Conservation (phyloP, 2,329 filamentous ascomycete genomes). For the Taxawa tesnikishii region DNA sequence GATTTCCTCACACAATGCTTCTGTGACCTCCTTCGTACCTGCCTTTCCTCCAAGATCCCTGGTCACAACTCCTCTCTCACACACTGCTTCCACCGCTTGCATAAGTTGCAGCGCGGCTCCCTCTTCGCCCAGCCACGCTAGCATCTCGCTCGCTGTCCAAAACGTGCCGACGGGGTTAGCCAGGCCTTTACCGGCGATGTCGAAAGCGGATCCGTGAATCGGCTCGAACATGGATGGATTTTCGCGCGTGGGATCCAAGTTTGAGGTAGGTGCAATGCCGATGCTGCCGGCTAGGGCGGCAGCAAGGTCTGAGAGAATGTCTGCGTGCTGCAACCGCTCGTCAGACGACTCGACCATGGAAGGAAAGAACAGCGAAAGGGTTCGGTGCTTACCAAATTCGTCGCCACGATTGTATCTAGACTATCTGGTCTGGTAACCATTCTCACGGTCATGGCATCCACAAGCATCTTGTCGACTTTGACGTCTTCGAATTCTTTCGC, state of each 20-base stretch:
- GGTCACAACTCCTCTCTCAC: constrained; percentile 39
- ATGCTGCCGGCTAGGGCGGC: constrained; percentile 59
- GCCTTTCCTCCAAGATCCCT: constrained; percentile 40
- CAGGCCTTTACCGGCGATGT: constrained; percentile 44
- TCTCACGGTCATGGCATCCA: constrained; percentile 50
- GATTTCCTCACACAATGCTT: constrained; percentile 28
- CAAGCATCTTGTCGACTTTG: constrained; percentile 51
- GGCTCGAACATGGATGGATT: constrained; percentile 53
- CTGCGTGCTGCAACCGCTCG: constrained; percentile 37
- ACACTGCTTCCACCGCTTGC: constrained; percentile 41
- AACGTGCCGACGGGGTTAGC: constrained; percentile 48
- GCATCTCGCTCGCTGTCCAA: constrained; percentile 48
- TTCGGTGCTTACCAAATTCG: too few species aligned
- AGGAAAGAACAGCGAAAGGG: not conserved
- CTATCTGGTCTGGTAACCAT: constrained; percentile 24
- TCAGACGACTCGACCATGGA: too few species aligned
- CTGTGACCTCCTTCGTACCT: constrained; percentile 28
- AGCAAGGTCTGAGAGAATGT: constrained; percentile 60
- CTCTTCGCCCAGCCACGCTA: constrained; percentile 44
- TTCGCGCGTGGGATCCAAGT: constrained; percentile 50
- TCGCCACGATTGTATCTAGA: constrained; percentile 27
- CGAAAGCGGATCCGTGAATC: constrained; percentile 47
- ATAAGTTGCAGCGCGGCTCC: constrained; percentile 38
- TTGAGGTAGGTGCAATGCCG: constrained; percentile 59
- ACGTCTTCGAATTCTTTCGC: constrained; percentile 48